Percentiles rank a stretch among this genome's conserved stretches.
Conservation (phyloP, 164 flowering plant species). For the Amborella trichopoda region DNA sequence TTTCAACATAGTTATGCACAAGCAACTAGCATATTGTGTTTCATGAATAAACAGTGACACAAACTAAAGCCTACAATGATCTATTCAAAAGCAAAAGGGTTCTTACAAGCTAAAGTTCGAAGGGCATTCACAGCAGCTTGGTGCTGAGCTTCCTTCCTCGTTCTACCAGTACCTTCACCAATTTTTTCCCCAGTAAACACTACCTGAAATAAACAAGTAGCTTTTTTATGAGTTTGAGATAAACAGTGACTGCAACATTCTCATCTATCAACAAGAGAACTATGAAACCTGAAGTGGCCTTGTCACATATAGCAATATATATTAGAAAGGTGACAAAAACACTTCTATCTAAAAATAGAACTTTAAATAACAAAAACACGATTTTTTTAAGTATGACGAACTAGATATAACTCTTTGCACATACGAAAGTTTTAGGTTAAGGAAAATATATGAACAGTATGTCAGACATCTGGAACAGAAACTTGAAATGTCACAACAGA, state of each 20-base stretch:
- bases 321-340: too few species aligned
- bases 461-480: too few species aligned
- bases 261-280: background rate
- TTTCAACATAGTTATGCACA: background rate
- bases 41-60: background rate
- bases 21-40: background rate
- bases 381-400: too few species aligned
- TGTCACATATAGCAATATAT: too few species aligned
- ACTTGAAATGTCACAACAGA: too few species aligned
- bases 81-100: constrained; percentile 1
- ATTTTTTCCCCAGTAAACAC: constrained; percentile 84
- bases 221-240: too few species aligned
- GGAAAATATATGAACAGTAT: too few species aligned
- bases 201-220: constrained; percentile 46
- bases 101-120: constrained; percentile 62
- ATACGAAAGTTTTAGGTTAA: too few species aligned
- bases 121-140: constrained; percentile 93
- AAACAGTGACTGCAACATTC: background rate
- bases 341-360: too few species aligned
- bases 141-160: constrained; percentile 85
- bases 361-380: too few species aligned
- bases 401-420: too few species aligned
- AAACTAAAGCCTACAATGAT: background rate
- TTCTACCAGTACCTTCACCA: constrained; percentile 82
- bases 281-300: background rate